phyloP scores from a whole-genome alignment of 805 yeast genomes.

The Candida adriatica region DNA sequence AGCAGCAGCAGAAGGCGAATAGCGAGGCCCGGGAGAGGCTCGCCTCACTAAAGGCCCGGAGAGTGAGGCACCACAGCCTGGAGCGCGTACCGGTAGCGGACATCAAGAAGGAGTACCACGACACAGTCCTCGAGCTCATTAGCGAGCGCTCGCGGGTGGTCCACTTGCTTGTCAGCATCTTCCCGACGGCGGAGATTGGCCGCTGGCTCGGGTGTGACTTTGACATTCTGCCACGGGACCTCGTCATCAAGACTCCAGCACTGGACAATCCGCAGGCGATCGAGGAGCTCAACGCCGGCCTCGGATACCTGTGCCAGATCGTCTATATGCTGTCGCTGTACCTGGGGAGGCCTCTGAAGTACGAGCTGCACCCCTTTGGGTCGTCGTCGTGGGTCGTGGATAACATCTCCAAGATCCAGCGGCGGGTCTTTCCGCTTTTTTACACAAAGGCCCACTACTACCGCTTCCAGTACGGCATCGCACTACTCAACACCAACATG shows the following conservation, averaged over 20 bases:
- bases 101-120: conserved; percentile 9
- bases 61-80: too few relatives aligned
- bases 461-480: conserved; percentile 34
- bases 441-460: conserved; percentile 32
- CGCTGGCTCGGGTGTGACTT: conserved; percentile 18
- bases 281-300: conserved; percentile 25
- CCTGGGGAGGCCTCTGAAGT: conserved; percentile 30
- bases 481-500: conserved; percentile 30
- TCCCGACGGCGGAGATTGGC: conserved; percentile 25
- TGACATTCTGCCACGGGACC: conserved; percentile 21
- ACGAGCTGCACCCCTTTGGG: conserved; percentile 33
- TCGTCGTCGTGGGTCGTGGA: conserved; percentile 34
- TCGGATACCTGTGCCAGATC: conserved; percentile 31
- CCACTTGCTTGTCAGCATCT: conserved; percentile 20
- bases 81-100: too few relatives aligned
- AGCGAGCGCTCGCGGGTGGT: conserved; percentile 19
- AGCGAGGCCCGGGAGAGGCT: conserved; percentile 4
- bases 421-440: conserved; percentile 30
- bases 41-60: conserved; percentile 11
- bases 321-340: conserved; percentile 27
- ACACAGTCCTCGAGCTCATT: conserved; percentile 12
- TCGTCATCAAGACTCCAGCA: conserved; percentile 10
- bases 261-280: conserved; percentile 12
- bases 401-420: conserved; percentile 27
- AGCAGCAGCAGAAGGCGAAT: conserved; percentile 3